Percentiles rank a stretch among this genome's conserved stretches.
Conservation (phyloP, 2,329 filamentous ascomycete species). For the Fusarium tanahbumbuense region DNA sequence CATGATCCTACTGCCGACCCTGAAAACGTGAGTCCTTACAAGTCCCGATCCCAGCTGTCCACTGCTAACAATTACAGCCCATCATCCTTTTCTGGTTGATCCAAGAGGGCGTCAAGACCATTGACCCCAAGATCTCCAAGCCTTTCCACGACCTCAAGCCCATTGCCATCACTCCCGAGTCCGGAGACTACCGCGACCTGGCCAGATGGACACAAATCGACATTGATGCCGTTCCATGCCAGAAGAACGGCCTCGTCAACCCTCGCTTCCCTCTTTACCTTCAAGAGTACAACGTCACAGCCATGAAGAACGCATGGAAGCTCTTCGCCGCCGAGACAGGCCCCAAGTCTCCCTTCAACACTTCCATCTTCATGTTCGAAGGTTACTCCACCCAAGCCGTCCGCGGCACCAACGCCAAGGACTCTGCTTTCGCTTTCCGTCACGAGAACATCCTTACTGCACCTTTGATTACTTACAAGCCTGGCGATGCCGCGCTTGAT, state of each 20-base stretch:
- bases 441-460: conserved; percentile 39
- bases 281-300: conserved; percentile 27
- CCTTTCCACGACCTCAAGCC: conserved; percentile 60
- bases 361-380: conserved; percentile 65
- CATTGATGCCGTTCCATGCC: conserved; percentile 31
- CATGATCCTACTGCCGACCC: conserved; percentile 56
- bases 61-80: conserved; percentile 45
- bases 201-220: conserved; percentile 41
- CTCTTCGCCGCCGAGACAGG: conserved; percentile 34
- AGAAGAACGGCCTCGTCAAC: conserved; percentile 42
- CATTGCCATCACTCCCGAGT: conserved; percentile 46
- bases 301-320: conserved; percentile 33
- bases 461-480: conserved; percentile 39
- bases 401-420: background rate
- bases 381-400: conserved; percentile 61
- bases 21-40: conserved; percentile 48
- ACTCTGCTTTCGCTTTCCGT: conserved; percentile 41
- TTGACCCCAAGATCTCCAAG: conserved; percentile 55
- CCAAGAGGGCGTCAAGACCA: conserved; percentile 56
- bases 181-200: conserved; percentile 40
- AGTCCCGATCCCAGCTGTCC: too few species aligned
- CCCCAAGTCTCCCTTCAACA: conserved; percentile 28
- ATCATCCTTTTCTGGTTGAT: conserved; percentile 58
- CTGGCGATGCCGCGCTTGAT: conserved; percentile 24
- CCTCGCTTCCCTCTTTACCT: conserved; percentile 45